Evolutionary conservation across 345 rosid genomes (phyloP).

Genomic region (Aegle marmelos): DNA sequence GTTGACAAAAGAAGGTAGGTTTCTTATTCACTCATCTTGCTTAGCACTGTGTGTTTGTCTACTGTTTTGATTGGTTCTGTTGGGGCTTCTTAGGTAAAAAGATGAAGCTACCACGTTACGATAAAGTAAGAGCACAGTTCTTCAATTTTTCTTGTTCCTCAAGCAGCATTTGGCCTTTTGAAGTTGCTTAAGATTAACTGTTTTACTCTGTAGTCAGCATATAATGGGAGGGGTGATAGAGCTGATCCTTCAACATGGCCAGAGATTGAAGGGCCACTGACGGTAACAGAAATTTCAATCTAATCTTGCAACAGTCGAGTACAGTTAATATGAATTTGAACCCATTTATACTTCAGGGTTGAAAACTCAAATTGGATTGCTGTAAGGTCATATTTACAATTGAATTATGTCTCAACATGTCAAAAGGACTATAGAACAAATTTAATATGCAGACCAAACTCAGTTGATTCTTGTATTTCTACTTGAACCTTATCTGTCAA

Average conservation of each 20-base stretch:
- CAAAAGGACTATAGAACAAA: background rate
- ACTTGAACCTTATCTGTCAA: background rate
- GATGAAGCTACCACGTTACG: constrained; percentile 92
- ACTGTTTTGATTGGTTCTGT: constrained; percentile 13
- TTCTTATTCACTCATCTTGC: constrained; percentile 14
- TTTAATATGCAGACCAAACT: background rate
- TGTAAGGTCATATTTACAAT: background rate
- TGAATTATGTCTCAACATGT: background rate
- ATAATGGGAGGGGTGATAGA: constrained; percentile 87
- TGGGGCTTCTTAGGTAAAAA: constrained; percentile 57
- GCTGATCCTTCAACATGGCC: constrained; percentile 83
- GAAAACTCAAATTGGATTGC: background rate
- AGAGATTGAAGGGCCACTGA: constrained; percentile 85
- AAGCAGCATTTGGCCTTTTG: background rate
- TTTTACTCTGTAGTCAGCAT: constrained; percentile 69
- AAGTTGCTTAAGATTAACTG: constrained; percentile 2
- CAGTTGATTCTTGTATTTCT: background rate
- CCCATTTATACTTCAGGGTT: background rate
- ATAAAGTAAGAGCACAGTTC: constrained; percentile 54
- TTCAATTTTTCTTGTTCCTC: background rate
- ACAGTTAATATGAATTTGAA: background rate
- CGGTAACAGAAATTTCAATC: constrained; percentile 36
- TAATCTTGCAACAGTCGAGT: background rate
- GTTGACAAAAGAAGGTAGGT: constrained; percentile 73
- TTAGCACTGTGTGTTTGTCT: constrained; percentile 1